Evolutionary conservation across 1,284 basidiomycete genomes (phyloP).

Genomic region (Rhizoctonia solani): DNA sequence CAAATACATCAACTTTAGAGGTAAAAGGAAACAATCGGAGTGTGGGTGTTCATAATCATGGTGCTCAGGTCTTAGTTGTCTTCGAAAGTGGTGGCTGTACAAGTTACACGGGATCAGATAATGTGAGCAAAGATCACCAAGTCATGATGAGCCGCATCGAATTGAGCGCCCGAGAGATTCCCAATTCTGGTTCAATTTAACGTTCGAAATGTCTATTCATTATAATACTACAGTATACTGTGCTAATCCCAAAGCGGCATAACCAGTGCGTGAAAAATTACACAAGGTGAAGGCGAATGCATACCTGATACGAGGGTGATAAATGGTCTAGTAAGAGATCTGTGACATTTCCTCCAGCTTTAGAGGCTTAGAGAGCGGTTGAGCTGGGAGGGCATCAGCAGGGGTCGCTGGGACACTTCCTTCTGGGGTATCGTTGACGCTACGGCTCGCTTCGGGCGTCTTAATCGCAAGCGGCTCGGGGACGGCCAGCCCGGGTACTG

Average conservation of each 20-base stretch:
- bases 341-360: conserved; percentile 4
- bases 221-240: conserved; percentile 4
- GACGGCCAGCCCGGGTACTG: conserved; percentile 40
- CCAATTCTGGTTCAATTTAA: too few relatives aligned
- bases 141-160: too few relatives aligned
- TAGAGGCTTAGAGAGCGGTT: background rate
- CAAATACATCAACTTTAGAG: too few relatives aligned
- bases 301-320: background rate
- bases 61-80: too few relatives aligned
- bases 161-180: too few relatives aligned
- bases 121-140: too few relatives aligned
- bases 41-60: too few relatives aligned
- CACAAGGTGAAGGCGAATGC: background rate
- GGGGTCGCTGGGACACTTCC: conserved; percentile 20
- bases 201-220: background rate
- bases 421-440: conserved; percentile 27
- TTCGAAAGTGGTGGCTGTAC: too few relatives aligned
- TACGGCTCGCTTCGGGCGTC: conserved; percentile 40
- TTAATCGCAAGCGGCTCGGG: conserved; percentile 39
- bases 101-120: too few relatives aligned
- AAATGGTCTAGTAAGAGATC: background rate
- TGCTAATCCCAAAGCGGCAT: background rate
- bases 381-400: conserved; percentile 17
- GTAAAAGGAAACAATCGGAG: background rate
- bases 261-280: background rate